Evolutionary conservation across 768 basidiomycete species (phyloP), one percentile per base, ranked within the genome.

Genomic region (Naganishia vishniacii): DNA sequence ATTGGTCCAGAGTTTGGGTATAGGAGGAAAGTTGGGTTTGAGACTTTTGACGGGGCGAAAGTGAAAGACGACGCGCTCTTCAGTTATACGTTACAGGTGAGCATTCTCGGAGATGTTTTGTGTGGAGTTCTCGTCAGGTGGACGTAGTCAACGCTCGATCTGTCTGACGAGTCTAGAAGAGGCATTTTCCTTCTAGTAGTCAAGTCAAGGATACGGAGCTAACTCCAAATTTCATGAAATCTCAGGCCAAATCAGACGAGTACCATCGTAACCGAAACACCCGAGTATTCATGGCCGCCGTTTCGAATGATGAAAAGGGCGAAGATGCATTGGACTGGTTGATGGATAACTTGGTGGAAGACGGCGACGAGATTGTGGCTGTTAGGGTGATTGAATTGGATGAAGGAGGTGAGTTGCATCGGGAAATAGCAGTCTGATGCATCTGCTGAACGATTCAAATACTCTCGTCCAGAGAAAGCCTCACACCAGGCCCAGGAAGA

Each of bases 351-450:
- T 81, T 99, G 12, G 84, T 87, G 8, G 80, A 81, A 62, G 77
- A 79, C 64, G 89, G 89, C 1, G 94, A 98, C 74, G 94, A 98
- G 78, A 79, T 98, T 23, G 85, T 99, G 62, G 87, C 97, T 9
- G 88, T 89, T 63, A 81, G 94, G 40, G 94, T 94, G 0, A 84
- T 94, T 15, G 91, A 94, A 67, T 84, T 88, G 66, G 92, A 91
- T 37, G 88, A 87, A 34, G 78, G 90, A 89, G 53, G 53, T 90
- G 66, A 34, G 84, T 72, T 37, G 37, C 40, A 28, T 31, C 23
- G 15, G 15, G 25, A 13, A 11, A 44, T 62, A 8, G 3, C 18
- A 23, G 34, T 23, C 18, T 25, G 53, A 20, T 20, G 3, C 31
- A 20, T 51, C 12, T 11, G n/a, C 46, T 26, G 18, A 31, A 32